phyloP scores from a whole-genome alignment of 768 basidiomycete species.

The Austroboletus festivus region DNA sequence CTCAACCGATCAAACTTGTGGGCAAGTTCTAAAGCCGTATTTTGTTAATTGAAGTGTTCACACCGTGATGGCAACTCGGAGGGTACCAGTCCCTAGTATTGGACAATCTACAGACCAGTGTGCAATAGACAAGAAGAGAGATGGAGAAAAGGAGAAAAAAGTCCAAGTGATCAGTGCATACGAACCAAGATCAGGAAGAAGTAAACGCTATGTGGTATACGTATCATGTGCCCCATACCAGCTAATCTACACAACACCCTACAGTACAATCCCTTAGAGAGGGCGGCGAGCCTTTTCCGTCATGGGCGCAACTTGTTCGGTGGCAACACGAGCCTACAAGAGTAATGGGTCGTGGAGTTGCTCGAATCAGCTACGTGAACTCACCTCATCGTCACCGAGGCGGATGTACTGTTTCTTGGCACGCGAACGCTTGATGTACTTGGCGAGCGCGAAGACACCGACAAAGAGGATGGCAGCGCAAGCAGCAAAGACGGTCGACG shows the following conservation, averaged over 20 bases:
- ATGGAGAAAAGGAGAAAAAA: constrained; percentile 5
- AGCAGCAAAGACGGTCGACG: constrained; percentile 32
- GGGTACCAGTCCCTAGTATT: constrained; percentile 25
- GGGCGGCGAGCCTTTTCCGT: constrained; percentile 27
- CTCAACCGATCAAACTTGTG: too few relatives aligned
- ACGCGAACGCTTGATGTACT: constrained; percentile 35
- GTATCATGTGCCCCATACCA: constrained; percentile 1
- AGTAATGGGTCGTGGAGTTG: constrained; percentile 3
- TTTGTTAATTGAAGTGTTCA: too few relatives aligned
- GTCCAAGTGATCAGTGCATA: constrained; percentile 21
- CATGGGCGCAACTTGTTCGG: constrained; percentile 24
- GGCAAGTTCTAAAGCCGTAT: too few relatives aligned
- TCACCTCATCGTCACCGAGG: constrained; percentile 38
- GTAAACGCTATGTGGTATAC: constrained; percentile 3
- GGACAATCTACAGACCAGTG: constrained; percentile 10
- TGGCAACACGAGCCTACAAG: constrained; percentile 21
- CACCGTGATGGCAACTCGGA: constrained; percentile 1
- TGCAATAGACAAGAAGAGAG: constrained; percentile 6
- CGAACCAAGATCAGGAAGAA: constrained; percentile 7
- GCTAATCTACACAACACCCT: neutral
- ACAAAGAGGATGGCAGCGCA: constrained; percentile 37
- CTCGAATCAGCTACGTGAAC: constrained; percentile 5
- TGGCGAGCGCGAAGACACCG: constrained; percentile 32
- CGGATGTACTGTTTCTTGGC: constrained; percentile 33
- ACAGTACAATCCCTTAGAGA: constrained; percentile 12